Evolutionary conservation across 257 asterid species (phyloP), one percentile per base, ranked within the genome.

Genomic region (Nicotiana obtusifolia): DNA sequence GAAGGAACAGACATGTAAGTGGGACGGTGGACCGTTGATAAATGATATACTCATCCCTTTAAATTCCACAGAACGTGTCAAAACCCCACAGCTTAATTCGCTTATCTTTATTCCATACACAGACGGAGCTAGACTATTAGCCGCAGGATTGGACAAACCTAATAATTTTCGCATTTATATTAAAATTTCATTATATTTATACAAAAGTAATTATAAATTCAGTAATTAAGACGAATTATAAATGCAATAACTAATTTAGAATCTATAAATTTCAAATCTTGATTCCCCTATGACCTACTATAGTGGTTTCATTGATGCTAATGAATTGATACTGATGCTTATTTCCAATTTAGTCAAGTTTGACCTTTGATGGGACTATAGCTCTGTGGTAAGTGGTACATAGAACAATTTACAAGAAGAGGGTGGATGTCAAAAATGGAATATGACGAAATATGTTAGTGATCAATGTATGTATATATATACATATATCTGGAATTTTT

Each of bases 281-380:
- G 10, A 0, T 41, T 8, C 0, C n/a, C n/a, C n/a, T n/a, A n/a
- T n/a, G n/a, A n/a, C n/a, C n/a, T n/a, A n/a, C n/a, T n/a, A n/a
- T n/a, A 5, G 15, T 73, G 62, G 5, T 4, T 52, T 52, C 57
- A 14, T 52, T 14, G 57, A 52, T 52, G 57, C 57, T 52, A 8
- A 75, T 22, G 15, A 24, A 75, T 37, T 71, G n/a, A 71, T 71
- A 11, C 33, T 69, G 14, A 71, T 44, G 78, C 60, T 66, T 47
- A 30, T 75, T 75, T 75, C 79, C 79, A 49, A 75, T 75, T 75
- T 47, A 47, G 79, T 75, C 33, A 47, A 73, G 37, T 47, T 49
- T 47, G 3, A 22, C 33, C 59, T 13, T 71, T 71, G 60, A 41
- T 41, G 49, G 11, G 11, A 41, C 49, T 41, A 41, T 41, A 41